Evolutionary conservation across 2,329 filamentous ascomycete species (phyloP).

Genomic region (Amylocarpus encephaloides): DNA sequence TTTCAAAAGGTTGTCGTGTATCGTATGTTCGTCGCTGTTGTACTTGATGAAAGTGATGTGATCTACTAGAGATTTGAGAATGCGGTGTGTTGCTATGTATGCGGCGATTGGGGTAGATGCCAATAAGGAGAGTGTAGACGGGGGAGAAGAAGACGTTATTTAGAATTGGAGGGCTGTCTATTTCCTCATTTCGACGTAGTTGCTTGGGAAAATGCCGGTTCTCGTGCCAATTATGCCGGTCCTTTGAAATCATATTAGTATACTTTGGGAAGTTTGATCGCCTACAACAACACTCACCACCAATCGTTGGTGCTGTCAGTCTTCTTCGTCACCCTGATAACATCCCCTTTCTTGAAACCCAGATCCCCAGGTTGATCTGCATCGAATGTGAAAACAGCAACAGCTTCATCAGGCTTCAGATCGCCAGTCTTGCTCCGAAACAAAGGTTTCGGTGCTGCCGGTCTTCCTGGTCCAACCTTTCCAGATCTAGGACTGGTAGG

Average conservation of each 20-base stretch:
- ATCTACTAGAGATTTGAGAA: too few species aligned
- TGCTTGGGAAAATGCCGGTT: slow-evolving; percentile 90
- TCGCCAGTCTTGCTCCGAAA: slow-evolving; percentile 56
- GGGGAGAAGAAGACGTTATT: too few species aligned
- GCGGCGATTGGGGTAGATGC: too few species aligned
- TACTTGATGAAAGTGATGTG: too few species aligned
- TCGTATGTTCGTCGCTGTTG: too few species aligned
- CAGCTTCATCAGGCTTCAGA: slow-evolving; percentile 69
- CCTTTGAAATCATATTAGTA: slow-evolving; percentile 40
- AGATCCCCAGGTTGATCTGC: slow-evolving; percentile 88
- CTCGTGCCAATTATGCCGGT: slow-evolving; percentile 80
- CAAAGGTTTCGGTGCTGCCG: slow-evolving; percentile 82
- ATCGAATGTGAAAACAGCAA: slow-evolving; percentile 91
- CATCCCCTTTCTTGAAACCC: slow-evolving; percentile 93
- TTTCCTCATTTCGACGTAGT: slow-evolving; percentile 63
- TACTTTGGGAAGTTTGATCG: neutral
- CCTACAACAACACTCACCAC: slow-evolving; percentile 63
- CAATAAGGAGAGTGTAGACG: too few species aligned
- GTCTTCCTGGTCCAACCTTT: slow-evolving; percentile 59
- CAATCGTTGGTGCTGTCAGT: slow-evolving; percentile 93
- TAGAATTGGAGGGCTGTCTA: slow-evolving; percentile 20
- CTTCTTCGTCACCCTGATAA: slow-evolving; percentile 91
- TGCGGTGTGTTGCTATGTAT: too few species aligned
- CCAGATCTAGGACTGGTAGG: slow-evolving; percentile 35
- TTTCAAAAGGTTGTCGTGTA: too few species aligned